These are phyloP conservation scores for Colletotrichum sp. DNA, from an alignment of 2,329 filamentous ascomycete species.

Conservation along the genomic window DNA sequence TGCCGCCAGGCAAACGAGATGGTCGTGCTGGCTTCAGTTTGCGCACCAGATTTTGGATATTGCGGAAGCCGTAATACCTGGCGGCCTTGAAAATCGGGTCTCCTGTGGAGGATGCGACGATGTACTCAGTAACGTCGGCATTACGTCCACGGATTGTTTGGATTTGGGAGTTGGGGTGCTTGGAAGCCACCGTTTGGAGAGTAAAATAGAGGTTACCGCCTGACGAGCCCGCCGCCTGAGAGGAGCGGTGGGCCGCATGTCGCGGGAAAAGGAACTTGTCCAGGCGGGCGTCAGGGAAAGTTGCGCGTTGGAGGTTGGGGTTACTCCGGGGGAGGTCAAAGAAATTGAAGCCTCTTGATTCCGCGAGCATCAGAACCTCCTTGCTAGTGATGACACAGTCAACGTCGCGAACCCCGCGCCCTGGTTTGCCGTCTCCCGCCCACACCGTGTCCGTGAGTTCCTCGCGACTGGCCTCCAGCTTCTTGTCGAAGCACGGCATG, in stretches of 20 bases:
- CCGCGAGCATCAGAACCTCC: conserved; percentile 88
- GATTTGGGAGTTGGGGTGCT: conserved; percentile 75
- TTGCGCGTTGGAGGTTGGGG: conserved; percentile 51
- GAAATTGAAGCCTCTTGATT: conserved; percentile 80
- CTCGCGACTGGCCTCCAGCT: conserved; percentile 91
- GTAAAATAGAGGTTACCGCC: conserved; percentile 90
- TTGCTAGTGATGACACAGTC: conserved; percentile 98
- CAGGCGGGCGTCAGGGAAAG: conserved; percentile 77
- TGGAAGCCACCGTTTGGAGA: conserved; percentile 74
- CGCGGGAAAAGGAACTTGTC: conserved; percentile 76
- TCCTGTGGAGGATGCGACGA: conserved; percentile 62
- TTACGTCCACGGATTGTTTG: conserved; percentile 80
- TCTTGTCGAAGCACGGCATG: conserved; percentile 99
- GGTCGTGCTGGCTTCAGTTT: conserved; percentile 80
- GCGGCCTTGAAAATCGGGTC: conserved; percentile 77
- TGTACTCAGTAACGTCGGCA: conserved; percentile 88
- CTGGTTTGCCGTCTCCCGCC: conserved; percentile 56
- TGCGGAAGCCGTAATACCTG: conserved; percentile 95
- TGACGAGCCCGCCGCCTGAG: conserved; percentile 73
- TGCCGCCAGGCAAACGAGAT: conserved; percentile 82
- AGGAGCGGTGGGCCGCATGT: conserved; percentile 45
- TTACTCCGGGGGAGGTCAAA: conserved; percentile 67
- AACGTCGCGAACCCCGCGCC: conserved; percentile 77
- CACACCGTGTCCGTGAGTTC: conserved; percentile 87
- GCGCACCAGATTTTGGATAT: conserved; percentile 98